Percentiles rank a stretch among this genome's conserved stretches.
Conservation (phyloP, 2,329 filamentous ascomycete genomes). For the Fusarium sp. region DNA sequence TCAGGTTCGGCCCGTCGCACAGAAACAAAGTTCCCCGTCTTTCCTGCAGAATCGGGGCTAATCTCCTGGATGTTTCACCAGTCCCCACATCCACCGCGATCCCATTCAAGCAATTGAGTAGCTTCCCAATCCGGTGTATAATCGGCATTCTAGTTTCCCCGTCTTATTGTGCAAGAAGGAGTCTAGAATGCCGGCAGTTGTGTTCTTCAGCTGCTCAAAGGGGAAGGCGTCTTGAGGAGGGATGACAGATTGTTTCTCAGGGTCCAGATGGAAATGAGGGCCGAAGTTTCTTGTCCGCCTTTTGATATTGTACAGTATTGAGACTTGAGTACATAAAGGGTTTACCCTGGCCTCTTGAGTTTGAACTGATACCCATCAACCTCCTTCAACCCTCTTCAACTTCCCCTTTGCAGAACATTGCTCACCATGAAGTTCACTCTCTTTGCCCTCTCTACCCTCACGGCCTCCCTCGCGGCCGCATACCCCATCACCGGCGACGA, state of each 20-base stretch:
- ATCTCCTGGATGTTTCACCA: neutral
- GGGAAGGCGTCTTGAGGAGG: neutral
- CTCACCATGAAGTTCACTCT: conserved; percentile 6
- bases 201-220: neutral
- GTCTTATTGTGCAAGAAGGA: neutral
- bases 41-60: neutral
- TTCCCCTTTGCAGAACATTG: neutral
- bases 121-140: neutral
- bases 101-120: neutral
- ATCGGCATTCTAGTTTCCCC: neutral
- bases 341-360: neutral
- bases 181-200: neutral
- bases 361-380: neutral
- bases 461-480: neutral
- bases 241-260: neutral
- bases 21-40: neutral
- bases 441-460: neutral
- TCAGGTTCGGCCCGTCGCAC: neutral
- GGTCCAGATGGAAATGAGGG: neutral
- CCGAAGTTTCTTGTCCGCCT: neutral
- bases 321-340: neutral
- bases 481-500: conserved; percentile 12
- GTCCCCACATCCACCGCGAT: neutral
- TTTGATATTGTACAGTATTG: neutral
- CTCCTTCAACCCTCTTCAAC: neutral